A percentile compares a stretch with the other conserved stretches of the same genome.
phyloP scores from a whole-genome alignment of 352 stramenopile genomes.

The Plasmopara viticola region DNA sequence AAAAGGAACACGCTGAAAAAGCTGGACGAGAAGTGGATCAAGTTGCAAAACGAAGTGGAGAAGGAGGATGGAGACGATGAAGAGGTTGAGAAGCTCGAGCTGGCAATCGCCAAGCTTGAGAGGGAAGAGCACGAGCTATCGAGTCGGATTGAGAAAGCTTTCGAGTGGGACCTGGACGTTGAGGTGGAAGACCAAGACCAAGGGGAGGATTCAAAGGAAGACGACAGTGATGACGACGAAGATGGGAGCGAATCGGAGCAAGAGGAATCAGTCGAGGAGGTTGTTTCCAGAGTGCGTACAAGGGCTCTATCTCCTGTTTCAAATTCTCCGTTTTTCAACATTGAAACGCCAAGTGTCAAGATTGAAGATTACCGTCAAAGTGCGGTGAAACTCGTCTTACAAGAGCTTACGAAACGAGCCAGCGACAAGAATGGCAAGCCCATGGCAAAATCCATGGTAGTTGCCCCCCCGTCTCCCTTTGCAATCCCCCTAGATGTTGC shows the following conservation, averaged over 20 bases:
- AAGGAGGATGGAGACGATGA: slow-evolving; percentile 25
- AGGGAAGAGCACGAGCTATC: slow-evolving; percentile 23
- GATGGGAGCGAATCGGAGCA: slow-evolving; percentile 13
- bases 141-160: slow-evolving; percentile 17
- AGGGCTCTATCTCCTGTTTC: neutral
- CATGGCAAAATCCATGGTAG: slow-evolving; percentile 4
- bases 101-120: slow-evolving; percentile 30
- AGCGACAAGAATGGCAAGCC: slow-evolving; percentile 3
- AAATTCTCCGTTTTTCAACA: slow-evolving; percentile 33
- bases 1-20: neutral
- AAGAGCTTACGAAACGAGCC: slow-evolving; percentile 28
- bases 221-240: slow-evolving; percentile 10
- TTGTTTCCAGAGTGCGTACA: too few relatives aligned
- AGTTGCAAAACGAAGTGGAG: slow-evolving; percentile 30
- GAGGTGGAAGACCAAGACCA: slow-evolving; percentile 17
- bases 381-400: slow-evolving; percentile 31
- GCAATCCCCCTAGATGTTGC: slow-evolving; percentile 21
- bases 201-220: slow-evolving; percentile 15
- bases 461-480: slow-evolving; percentile 7
- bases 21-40: slow-evolving; percentile 28
- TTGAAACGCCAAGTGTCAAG: slow-evolving; percentile 40
- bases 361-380: slow-evolving; percentile 43
- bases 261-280: slow-evolving; percentile 7
- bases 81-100: slow-evolving; percentile 42
- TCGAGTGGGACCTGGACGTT: slow-evolving; percentile 20